Base-by-base conservation (phyloP, 2,329 filamentous ascomycete species). In the Trichothecium sympodiale region DNA sequence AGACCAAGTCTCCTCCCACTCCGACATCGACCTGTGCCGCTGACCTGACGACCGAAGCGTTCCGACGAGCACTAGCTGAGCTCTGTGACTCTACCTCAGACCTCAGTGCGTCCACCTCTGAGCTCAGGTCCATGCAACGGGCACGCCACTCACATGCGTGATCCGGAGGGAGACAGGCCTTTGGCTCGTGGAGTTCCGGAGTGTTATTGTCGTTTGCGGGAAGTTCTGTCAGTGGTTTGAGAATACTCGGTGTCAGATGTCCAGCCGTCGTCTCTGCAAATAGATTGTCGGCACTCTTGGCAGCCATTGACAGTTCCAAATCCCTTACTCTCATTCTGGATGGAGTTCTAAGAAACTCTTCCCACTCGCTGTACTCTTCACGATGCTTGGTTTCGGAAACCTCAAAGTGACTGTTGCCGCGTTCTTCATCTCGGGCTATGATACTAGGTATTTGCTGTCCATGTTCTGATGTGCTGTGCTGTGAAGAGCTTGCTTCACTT, bases 121-220 rank as follows among this genome's bases (percentile, higher is more conserved):
- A 49, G 26, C 55, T 57, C 37, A 69, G 44, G 14, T 55, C 51
- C 38, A 60, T 44, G 40, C 65, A 67, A 6, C 53, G 55, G 5
- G 60, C 54, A 39, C 57, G 60, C 65, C 55, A 69, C 31, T 46
- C 47, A 42, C 64, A 67, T 8, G 55, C 46, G 39, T 67, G 64
- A 17, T 60, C 55, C 12, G 55, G 50, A 18, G 57, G 52, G 32
- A 57, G 49, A 17, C 59, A 47, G 16, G 60, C 56, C 10, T 41
- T 49, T 1, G 59, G 56, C 8, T 49, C 55, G 29, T 54, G 49
- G 30, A 54, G 46, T 33, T 15, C 25, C 13, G 39, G 5, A 39
- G 42, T 18, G 38, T 35, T 26, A 38, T 39, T 16, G 41, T 36
- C 2, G 35, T 41, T 14, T 8, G n/a, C 26, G 17, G 17, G 17